These are phyloP conservation scores for Fusarium sp. DNA, from an alignment of 2,329 filamentous ascomycete species.

Conservation along the genomic window DNA sequence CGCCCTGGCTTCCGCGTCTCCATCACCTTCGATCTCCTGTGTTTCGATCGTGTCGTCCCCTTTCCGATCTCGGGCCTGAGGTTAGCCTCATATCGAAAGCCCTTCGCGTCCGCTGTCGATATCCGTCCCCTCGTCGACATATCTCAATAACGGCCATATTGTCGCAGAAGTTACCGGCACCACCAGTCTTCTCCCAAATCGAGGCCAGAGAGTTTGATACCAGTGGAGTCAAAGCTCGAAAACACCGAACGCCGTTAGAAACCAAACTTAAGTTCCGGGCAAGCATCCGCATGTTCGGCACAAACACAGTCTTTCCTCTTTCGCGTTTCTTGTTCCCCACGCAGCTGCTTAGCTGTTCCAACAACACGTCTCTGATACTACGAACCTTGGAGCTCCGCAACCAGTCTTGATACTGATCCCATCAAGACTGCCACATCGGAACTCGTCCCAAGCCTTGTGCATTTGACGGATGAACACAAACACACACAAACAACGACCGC, in stretches of 20 bases:
- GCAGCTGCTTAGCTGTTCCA: not conserved
- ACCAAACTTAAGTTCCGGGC: not conserved
- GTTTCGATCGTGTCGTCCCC: conserved; percentile 3
- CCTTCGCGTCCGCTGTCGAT: conserved; percentile 9
- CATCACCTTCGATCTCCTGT: conserved; percentile 1
- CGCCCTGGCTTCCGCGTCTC: conserved; percentile 15
- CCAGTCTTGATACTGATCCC: not conserved
- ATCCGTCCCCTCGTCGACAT: not conserved
- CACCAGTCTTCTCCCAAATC: not conserved
- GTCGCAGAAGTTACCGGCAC: not conserved
- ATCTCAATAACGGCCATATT: not conserved
- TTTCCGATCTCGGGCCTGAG: conserved; percentile 8
- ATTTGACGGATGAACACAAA: conserved; percentile 25
- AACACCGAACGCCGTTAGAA: not conserved
- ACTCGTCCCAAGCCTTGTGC: conserved; percentile 7
- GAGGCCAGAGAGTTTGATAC: not conserved
- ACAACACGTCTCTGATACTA: not conserved
- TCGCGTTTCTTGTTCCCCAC: conserved; percentile 9
- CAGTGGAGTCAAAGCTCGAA: not conserved
- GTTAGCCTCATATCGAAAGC: conserved; percentile 15
- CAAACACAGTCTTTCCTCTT: not conserved
- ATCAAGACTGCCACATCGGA: not conserved
- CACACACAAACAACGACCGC: conserved; percentile 21
- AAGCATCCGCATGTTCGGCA: not conserved
- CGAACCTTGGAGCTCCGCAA: not conserved